A percentile compares a stretch with the other conserved stretches of the same genome.
These are phyloP conservation scores for Mentha longifolia DNA, from an alignment of 257 asterid genomes.

Conservation along the genomic window DNA sequence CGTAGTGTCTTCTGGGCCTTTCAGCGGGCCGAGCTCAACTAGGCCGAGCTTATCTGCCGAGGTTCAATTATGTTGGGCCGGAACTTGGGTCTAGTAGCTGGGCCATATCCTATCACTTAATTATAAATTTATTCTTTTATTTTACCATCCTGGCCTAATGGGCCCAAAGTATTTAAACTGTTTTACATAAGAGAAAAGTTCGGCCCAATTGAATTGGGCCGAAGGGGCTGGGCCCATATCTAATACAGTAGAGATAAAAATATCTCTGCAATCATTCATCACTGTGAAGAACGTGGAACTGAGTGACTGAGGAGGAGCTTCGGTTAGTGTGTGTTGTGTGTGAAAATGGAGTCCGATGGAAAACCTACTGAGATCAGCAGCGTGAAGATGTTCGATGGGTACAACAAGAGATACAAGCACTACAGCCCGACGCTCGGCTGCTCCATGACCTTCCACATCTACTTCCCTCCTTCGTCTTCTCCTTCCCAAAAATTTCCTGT, in stretches of 20 bases:
- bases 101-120: too few species aligned
- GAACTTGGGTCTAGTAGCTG: too few species aligned
- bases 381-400: constrained; percentile 91
- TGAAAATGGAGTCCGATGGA: constrained; percentile 48
- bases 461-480: constrained; percentile 81
- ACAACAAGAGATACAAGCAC: constrained; percentile 92
- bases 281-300: neutral
- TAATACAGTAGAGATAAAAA: neutral
- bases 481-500: constrained; percentile 80
- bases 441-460: constrained; percentile 88
- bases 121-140: too few species aligned
- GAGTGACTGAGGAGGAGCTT: neutral
- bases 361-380: constrained; percentile 87
- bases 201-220: too few species aligned
- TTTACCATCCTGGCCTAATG: too few species aligned
- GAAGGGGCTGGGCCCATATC: too few species aligned
- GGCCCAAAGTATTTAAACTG: too few species aligned
- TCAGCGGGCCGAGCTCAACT: too few species aligned
- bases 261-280: neutral
- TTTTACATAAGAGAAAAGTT: too few species aligned
- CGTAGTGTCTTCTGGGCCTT: too few species aligned
- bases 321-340: constrained; percentile 6
- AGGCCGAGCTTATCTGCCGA: too few species aligned
- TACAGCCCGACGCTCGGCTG: constrained; percentile 82
- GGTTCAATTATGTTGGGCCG: too few species aligned